phyloP scores from a whole-genome alignment of 1,284 basidiomycete species.

The Microbotryum intermedium region DNA sequence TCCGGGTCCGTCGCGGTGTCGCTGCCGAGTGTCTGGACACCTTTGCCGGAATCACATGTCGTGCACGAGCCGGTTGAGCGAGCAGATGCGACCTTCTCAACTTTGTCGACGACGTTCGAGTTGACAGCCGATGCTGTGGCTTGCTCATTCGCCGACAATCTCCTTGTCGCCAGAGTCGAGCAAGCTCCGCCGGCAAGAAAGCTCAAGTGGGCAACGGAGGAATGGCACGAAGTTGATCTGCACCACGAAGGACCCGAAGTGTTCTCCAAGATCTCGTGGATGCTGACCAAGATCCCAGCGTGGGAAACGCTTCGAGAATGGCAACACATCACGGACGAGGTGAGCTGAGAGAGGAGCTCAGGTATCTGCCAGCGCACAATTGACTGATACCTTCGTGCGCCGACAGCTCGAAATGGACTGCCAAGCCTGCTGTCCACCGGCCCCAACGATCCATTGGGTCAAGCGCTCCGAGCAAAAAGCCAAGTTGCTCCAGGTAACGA shows the following conservation, averaged over 20 bases:
- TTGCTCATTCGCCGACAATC: slow-evolving; percentile 63
- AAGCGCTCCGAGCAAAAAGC: slow-evolving; percentile 39
- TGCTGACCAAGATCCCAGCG: slow-evolving; percentile 69
- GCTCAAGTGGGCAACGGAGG: slow-evolving; percentile 62
- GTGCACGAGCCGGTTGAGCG: slow-evolving; percentile 40
- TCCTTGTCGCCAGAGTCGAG: slow-evolving; percentile 67
- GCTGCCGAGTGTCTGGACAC: not conserved
- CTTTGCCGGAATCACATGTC: no score
- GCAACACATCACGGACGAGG: slow-evolving; percentile 49
- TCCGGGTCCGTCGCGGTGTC: not conserved
- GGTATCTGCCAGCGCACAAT: not conserved
- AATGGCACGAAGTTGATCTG: slow-evolving; percentile 73
- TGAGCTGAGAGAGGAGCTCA: slow-evolving; percentile 13
- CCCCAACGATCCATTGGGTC: slow-evolving; percentile 68
- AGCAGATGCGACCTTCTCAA: slow-evolving; percentile 9
- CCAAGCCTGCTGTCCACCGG: slow-evolving; percentile 65
- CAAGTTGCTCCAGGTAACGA: slow-evolving; percentile 50
- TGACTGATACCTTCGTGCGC: not conserved
- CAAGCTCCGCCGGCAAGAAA: slow-evolving; percentile 52
- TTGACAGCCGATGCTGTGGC: slow-evolving; percentile 52
- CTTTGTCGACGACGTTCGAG: slow-evolving; percentile 39
- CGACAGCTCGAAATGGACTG: slow-evolving; percentile 45
- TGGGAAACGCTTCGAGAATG: slow-evolving; percentile 55
- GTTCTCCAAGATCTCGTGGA: slow-evolving; percentile 74
- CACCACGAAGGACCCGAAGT: slow-evolving; percentile 65